These are phyloP conservation scores for Endotrypanum monterogeii DNA, from an alignment of 208 protist genomes.

Conservation along the genomic window DNA sequence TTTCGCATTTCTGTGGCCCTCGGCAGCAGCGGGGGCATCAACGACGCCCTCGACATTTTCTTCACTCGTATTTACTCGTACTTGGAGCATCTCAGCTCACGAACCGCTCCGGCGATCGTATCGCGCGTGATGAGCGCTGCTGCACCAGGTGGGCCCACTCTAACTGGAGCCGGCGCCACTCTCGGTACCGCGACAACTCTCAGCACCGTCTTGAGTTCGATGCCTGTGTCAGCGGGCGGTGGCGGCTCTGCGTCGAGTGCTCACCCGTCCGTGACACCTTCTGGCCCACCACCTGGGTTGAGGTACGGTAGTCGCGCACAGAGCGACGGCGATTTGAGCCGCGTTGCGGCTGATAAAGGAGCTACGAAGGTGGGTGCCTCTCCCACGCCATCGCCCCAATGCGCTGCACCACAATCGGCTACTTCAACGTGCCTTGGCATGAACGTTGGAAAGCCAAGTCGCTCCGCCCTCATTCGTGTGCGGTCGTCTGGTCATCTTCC, in stretches of 20 bases:
- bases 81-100: slow-evolving; percentile 60
- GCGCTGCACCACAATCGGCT: not conserved
- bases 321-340: slow-evolving; percentile 15
- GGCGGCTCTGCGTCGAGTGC: not conserved
- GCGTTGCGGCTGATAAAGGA: not conserved
- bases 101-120: slow-evolving; percentile 35
- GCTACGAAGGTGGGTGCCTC: not conserved
- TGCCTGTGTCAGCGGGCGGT: not conserved
- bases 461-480: not conserved
- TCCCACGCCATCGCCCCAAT: not conserved
- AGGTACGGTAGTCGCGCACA: slow-evolving; percentile 13
- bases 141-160: not conserved
- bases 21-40: slow-evolving; percentile 48
- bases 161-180: not conserved
- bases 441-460: not conserved
- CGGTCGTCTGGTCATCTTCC: not conserved
- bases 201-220: not conserved
- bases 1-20: slow-evolving; percentile 46
- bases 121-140: slow-evolving; percentile 32
- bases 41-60: slow-evolving; percentile 78
- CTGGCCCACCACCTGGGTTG: slow-evolving; percentile 16
- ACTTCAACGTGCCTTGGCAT: not conserved
- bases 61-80: slow-evolving; percentile 70
- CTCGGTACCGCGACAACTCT: not conserved
- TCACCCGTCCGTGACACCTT: not conserved